These are phyloP conservation scores for Henckelia pumila DNA, from an alignment of 257 asterid genomes.

Conservation along the genomic window DNA sequence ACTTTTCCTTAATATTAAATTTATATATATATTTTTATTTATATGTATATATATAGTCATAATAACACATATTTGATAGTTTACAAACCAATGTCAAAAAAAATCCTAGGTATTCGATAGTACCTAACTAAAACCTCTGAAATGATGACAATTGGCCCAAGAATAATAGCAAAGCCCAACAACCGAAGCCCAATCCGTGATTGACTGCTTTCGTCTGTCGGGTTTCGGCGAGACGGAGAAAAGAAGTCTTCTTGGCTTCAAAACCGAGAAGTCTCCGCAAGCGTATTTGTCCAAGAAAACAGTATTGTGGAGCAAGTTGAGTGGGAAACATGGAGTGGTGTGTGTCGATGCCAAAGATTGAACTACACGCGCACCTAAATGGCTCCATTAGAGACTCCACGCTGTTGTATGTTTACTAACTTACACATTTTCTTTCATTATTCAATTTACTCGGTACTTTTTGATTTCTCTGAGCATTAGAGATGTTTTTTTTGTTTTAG, in stretches of 20 bases:
- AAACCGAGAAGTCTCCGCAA: background rate
- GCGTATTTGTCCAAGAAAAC: background rate
- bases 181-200: background rate
- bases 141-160: background rate
- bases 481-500: background rate
- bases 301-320: background rate
- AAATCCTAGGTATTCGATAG: too few relatives aligned
- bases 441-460: background rate
- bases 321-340: constrained; percentile 62
- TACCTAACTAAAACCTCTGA: too few relatives aligned
- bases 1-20: too few relatives aligned
- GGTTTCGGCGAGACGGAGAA: background rate
- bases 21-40: too few relatives aligned
- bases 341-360: constrained; percentile 74
- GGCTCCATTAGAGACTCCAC: constrained; percentile 91
- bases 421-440: constrained; percentile 8
- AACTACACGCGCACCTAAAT: constrained; percentile 88
- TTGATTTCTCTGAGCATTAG: background rate
- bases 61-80: too few relatives aligned
- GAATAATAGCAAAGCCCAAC: background rate
- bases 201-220: background rate
- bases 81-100: too few relatives aligned
- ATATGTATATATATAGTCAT: too few relatives aligned
- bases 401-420: constrained; percentile 45
- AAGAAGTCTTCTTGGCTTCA: too few relatives aligned